phyloP scores from a whole-genome alignment of 306 rosid genomes.

The Corylus americana region DNA sequence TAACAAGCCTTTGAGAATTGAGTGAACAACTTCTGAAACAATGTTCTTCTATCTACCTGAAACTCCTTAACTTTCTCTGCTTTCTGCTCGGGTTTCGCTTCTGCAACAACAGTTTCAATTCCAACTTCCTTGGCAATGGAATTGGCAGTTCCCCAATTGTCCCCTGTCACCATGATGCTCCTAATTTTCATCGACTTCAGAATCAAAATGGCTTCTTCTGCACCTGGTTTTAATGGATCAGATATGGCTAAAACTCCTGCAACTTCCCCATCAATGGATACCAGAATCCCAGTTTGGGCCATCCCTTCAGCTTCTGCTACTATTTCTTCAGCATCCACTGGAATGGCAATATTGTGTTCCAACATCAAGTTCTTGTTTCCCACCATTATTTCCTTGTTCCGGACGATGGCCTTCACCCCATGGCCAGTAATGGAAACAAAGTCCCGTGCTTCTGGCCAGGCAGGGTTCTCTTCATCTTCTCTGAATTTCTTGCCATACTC shows the following conservation, averaged over 20 bases:
- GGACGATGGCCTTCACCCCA: conserved; percentile 69
- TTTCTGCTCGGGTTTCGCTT: conserved; percentile 74
- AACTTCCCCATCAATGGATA: conserved; percentile 55
- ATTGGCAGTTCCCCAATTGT: conserved; percentile 90
- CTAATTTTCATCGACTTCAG: conserved; percentile 68
- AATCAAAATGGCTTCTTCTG: conserved; percentile 66
- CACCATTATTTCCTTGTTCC: conserved; percentile 52
- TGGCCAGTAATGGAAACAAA: conserved; percentile 73
- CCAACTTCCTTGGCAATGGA: conserved; percentile 79
- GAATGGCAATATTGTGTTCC: conserved; percentile 46
- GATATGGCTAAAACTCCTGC: conserved; percentile 72
- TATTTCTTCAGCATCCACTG: conserved; percentile 53
- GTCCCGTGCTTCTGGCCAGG: conserved; percentile 63
- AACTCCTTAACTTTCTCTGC: conserved; percentile 64
- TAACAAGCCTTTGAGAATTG: neutral
- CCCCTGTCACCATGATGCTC: conserved; percentile 87
- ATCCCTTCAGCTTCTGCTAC: conserved; percentile 59
- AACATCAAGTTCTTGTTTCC: conserved; percentile 78
- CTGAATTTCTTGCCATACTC: conserved; percentile 58
- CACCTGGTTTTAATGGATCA: conserved; percentile 75
- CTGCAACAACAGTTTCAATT: conserved; percentile 69
- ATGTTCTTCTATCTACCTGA: conserved; percentile 49
- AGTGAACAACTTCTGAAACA: conserved; percentile 3
- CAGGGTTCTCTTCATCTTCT: conserved; percentile 52
- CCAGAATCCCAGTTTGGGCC: conserved; percentile 76